Evolutionary conservation across 2,329 filamentous ascomycete species (phyloP), one percentile per base, ranked within the genome.

Genomic region (Rhynchosporium secalis): DNA sequence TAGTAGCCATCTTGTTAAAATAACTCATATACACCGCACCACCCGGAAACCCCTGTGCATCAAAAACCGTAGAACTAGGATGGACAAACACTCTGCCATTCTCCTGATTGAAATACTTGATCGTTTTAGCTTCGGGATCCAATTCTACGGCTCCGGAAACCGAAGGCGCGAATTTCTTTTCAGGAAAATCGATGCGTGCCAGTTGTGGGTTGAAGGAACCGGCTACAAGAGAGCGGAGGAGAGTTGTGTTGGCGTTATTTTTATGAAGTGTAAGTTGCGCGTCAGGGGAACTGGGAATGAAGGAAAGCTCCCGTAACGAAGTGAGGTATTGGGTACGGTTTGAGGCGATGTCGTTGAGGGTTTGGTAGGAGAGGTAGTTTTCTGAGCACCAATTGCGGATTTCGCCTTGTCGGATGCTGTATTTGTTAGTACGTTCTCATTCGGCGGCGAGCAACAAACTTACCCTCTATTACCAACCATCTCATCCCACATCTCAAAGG

Each of bases 41-140:
- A 7, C 83, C 87, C 2, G 90, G 84, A 73, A 96, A 96, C 0
- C 81, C 84, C 73, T 96, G 91, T 10, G 86, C 88, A 58, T 88
- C 89, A 74, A 98, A 98, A 9, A 98, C 81, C 0, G 89, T 92
- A 49, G 91, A 96, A 70, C 86, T 88, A 0, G 95, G 95, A 72
- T 99, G 95, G 15, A 98, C 87, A 75, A 99, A 99, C 12, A 98
- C 91, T 6, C 95, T 84, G 0, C 89, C 90, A 68, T 89, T 91
- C 70, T 92, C 90, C 72, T 91, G 88, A 68, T 90, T 91, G 76
- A 92, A 98, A 78, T 93, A 99, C 74, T 92, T 95, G 77, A 99
- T 97, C 3, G 89, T 91, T 58, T 87, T 84, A 4, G 94, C 94
- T 76, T 98, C 94, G 0, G 94, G 94, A 73, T 99, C 95, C 6